Conservation (phyloP, 75 land plant genomes). For the Pinus taeda region DNA sequence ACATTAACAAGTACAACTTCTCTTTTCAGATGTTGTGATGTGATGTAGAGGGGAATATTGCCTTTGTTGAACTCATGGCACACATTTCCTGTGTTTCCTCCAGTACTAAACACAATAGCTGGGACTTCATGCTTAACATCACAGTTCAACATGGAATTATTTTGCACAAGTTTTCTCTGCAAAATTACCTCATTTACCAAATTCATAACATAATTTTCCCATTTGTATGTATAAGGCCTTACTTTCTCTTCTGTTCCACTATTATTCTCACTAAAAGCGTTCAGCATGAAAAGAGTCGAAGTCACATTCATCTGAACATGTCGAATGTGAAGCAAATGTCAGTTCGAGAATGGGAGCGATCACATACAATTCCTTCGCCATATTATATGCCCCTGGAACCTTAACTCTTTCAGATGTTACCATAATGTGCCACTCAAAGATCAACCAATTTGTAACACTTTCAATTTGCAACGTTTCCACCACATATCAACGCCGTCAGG, state of each 20-base stretch:
- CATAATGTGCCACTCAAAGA: neutral
- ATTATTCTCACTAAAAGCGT: slow-evolving; percentile 11
- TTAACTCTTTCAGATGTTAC: neutral
- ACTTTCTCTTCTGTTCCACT: slow-evolving; percentile 25
- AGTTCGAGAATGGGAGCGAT: slow-evolving; percentile 37
- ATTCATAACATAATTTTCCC: slow-evolving; percentile 43
- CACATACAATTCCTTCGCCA: slow-evolving; percentile 25
- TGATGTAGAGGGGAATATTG: slow-evolving; percentile 37
- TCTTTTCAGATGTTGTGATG: slow-evolving; percentile 36
- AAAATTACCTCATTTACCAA: slow-evolving; percentile 33
- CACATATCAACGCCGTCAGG: too few relatives aligned
- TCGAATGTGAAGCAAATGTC: slow-evolving; percentile 30
- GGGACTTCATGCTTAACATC: slow-evolving; percentile 35
- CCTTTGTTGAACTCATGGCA: slow-evolving; percentile 52
- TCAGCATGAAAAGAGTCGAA: slow-evolving; percentile 5
- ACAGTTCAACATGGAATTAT: slow-evolving; percentile 12
- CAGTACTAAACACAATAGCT: slow-evolving; percentile 39
- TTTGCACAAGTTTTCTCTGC: neutral
- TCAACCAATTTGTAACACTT: too few relatives aligned
- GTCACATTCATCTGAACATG: slow-evolving; percentile 10
- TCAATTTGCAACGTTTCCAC: too few relatives aligned
- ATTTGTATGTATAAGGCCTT: slow-evolving; percentile 62
- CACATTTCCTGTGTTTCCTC: slow-evolving; percentile 50
- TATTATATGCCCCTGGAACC: neutral
- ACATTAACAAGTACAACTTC: slow-evolving; percentile 28